phyloP scores from a whole-genome alignment of 257 asterid species.

The Anisodus tanguticus region DNA sequence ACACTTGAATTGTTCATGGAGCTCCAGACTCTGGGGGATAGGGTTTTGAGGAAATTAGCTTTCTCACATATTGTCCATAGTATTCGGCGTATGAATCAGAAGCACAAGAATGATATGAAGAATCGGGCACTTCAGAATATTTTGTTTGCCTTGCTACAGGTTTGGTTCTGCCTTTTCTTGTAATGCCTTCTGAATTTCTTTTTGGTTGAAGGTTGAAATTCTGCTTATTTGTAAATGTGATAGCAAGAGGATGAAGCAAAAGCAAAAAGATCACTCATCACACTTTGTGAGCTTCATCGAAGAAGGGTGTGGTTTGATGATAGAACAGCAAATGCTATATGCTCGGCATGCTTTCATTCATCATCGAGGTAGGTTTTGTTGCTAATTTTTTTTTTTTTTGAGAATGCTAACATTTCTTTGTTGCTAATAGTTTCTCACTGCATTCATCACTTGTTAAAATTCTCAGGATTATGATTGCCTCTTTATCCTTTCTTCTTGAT shows the following conservation, averaged over 20 bases:
- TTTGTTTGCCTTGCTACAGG: constrained; percentile 83
- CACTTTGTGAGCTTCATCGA: constrained; percentile 80
- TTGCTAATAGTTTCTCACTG: constrained; percentile 21
- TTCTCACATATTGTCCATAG: constrained; percentile 75
- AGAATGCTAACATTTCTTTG: too few relatives aligned
- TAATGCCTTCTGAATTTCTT: constrained; percentile 17
- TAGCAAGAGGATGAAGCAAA: constrained; percentile 90
- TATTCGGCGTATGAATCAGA: constrained; percentile 78
- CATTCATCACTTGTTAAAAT: constrained; percentile 29
- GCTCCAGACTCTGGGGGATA: constrained; percentile 87
- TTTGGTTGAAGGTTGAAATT: constrained; percentile 7
- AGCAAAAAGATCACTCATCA: constrained; percentile 80
- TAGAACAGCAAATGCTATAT: constrained; percentile 90
- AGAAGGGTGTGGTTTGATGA: constrained; percentile 93
- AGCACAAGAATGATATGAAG: constrained; percentile 81
- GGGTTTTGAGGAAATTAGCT: constrained; percentile 59
- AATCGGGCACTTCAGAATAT: constrained; percentile 79
- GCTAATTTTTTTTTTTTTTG: too few relatives aligned
- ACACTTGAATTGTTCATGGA: constrained; percentile 83
- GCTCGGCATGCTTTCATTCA: constrained; percentile 81
- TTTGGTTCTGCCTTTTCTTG: constrained; percentile 39
- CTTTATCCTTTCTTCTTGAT: constrained; percentile 88
- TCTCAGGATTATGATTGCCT: constrained; percentile 91
- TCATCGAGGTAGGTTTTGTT: constrained; percentile 59
- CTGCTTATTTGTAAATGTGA: constrained; percentile 35